Evolutionary conservation across 768 basidiomycete species (phyloP).

Genomic region (Lactarius vividus): DNA sequence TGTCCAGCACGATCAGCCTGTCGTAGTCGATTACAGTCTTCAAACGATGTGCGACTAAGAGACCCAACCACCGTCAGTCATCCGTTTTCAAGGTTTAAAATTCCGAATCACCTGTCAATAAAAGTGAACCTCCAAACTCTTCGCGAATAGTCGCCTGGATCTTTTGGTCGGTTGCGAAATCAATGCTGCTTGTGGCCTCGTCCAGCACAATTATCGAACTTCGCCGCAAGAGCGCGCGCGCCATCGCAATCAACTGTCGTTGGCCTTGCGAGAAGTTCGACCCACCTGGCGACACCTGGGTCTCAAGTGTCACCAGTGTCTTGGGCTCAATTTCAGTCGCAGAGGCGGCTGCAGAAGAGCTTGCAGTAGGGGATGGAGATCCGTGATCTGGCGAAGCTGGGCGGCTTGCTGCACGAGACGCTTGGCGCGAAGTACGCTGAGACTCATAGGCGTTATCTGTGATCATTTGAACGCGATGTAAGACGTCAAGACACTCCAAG

Average conservation of each 20-base stretch:
- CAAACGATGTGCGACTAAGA: conserved; percentile 66
- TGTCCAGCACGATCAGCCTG: conserved; percentile 76
- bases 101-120: conserved; percentile 60
- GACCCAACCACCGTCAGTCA: conserved; percentile 21
- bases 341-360: conserved; percentile 37
- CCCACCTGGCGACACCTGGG: conserved; percentile 81
- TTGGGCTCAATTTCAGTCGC: conserved; percentile 56
- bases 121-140: conserved; percentile 72
- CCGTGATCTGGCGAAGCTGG: conserved; percentile 41
- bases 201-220: conserved; percentile 76
- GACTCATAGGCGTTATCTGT: conserved; percentile 48
- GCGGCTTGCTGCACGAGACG: conserved; percentile 48
- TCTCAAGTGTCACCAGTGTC: conserved; percentile 62
- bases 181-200: conserved; percentile 84
- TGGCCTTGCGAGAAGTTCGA: conserved; percentile 93
- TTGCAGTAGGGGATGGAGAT: conserved; percentile 38
- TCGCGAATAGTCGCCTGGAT: conserved; percentile 86
- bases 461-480: conserved; percentile 79
- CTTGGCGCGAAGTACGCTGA: conserved; percentile 47
- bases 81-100: conserved; percentile 12
- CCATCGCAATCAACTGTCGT: conserved; percentile 84
- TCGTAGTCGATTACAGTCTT: conserved; percentile 81
- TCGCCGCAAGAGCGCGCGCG: conserved; percentile 68
- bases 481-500: conserved; percentile 73
- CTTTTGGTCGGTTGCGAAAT: conserved; percentile 85